These are phyloP conservation scores for Fusarium sp. DNA, from an alignment of 2,329 filamentous ascomycete genomes.

Conservation along the genomic window DNA sequence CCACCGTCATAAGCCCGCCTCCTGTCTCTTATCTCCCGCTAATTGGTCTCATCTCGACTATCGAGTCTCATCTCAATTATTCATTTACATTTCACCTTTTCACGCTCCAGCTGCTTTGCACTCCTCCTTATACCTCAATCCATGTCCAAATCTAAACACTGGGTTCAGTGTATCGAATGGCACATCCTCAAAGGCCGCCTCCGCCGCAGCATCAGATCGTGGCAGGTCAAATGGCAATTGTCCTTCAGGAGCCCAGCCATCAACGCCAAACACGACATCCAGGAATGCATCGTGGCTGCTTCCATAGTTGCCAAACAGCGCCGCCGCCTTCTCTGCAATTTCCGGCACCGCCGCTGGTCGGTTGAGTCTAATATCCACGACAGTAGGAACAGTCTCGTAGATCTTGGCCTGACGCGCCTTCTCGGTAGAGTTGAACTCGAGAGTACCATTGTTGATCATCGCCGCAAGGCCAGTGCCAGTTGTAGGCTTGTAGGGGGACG, in stretches of 20 bases:
- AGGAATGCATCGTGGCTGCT: conserved; percentile 54
- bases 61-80: not conserved
- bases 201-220: conserved; percentile 54
- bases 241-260: conserved; percentile 49
- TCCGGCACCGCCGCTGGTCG: conserved; percentile 55
- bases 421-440: conserved; percentile 51
- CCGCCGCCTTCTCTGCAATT: conserved; percentile 50
- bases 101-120: conserved; percentile 5
- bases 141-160: conserved; percentile 46
- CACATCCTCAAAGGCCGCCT: conserved; percentile 43
- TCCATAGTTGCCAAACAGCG: conserved; percentile 54
- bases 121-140: conserved; percentile 46
- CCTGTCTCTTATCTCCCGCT: not conserved
- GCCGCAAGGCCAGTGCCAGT: conserved; percentile 51
- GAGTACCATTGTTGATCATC: conserved; percentile 52
- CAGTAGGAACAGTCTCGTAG: conserved; percentile 51
- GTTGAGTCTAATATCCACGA: conserved; percentile 57
- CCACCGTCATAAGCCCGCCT: not conserved
- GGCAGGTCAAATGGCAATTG: conserved; percentile 54
- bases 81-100: not conserved
- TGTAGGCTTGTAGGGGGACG: conserved; percentile 49
- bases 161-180: conserved; percentile 44
- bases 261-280: conserved; percentile 54
- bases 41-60: not conserved
- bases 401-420: conserved; percentile 46